These are phyloP conservation scores for Phyllosticta paracitricarpa DNA, from an alignment of 2,329 filamentous ascomycete species.

Conservation along the genomic window DNA sequence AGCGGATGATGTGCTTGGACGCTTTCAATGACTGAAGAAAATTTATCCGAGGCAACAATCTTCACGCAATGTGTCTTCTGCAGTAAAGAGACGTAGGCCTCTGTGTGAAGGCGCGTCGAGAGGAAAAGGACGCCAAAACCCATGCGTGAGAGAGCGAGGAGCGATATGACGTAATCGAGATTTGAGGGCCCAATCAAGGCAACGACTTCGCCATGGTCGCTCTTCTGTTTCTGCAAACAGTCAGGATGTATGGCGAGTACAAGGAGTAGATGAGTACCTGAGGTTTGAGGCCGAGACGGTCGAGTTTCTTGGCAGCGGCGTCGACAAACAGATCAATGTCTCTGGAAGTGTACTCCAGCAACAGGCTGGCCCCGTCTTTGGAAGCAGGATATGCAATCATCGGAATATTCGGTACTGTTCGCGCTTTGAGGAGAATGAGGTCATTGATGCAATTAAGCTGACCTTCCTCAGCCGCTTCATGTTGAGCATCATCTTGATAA, in stretches of 20 bases:
- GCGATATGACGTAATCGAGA: slow-evolving; percentile 45
- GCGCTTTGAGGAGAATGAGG: slow-evolving; percentile 4
- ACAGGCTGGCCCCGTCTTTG: slow-evolving; percentile 16
- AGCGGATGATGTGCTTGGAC: background rate
- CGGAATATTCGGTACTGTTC: slow-evolving; percentile 12
- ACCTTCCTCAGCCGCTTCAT: background rate
- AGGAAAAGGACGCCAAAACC: slow-evolving; percentile 47
- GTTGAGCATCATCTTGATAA: background rate
- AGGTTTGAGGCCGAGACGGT: slow-evolving; percentile 15
- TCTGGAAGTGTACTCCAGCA: slow-evolving; percentile 19
- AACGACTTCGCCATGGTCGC: slow-evolving; percentile 19
- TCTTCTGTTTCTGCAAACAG: background rate
- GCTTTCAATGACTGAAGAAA: background rate
- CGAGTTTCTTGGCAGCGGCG: slow-evolving; percentile 16
- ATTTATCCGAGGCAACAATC: background rate
- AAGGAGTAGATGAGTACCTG: slow-evolving; percentile 12
- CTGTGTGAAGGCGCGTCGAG: slow-evolving; percentile 43
- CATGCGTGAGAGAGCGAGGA: slow-evolving; percentile 45
- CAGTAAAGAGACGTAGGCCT: slow-evolving; percentile 34
- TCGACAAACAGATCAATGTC: slow-evolving; percentile 19
- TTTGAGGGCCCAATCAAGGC: slow-evolving; percentile 44
- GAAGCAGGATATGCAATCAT: slow-evolving; percentile 17
- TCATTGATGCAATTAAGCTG: slow-evolving; percentile 8
- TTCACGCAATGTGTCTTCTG: slow-evolving; percentile 30
- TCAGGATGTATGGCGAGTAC: background rate